Conservation (phyloP, 2,329 filamentous ascomycete genomes). For the Alternaria ethzedia region DNA sequence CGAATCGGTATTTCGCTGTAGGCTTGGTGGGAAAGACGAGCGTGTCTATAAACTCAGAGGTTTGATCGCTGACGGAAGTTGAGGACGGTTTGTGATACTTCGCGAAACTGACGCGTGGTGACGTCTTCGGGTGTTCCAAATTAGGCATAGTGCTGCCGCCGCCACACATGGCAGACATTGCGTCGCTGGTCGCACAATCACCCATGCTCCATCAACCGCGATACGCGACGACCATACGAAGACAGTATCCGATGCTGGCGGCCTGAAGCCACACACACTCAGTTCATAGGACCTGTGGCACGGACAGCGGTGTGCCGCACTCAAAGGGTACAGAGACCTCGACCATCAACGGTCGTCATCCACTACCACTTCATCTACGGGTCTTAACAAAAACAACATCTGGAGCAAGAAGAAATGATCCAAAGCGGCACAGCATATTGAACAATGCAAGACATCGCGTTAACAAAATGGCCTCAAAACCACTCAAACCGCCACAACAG, state of each 20-base stretch:
- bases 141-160: background rate
- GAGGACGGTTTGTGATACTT: background rate
- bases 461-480: background rate
- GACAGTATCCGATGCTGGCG: background rate
- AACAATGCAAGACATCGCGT: background rate
- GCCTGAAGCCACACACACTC: background rate
- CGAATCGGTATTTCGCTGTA: background rate
- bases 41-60: too few relatives aligned
- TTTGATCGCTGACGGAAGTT: background rate
- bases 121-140: background rate
- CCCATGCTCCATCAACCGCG: background rate
- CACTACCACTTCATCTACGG: background rate
- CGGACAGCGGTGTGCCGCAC: background rate
- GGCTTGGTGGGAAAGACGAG: background rate
- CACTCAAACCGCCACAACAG: conserved; percentile 1
- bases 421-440: background rate
- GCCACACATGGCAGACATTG: background rate
- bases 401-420: background rate
- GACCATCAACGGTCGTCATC: background rate
- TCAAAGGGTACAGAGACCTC: background rate
- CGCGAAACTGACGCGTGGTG: background rate
- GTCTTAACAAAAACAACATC: background rate
- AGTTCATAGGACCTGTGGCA: background rate
- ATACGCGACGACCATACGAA: background rate
- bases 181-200: background rate